Evolutionary conservation across 768 basidiomycete species (phyloP), one percentile per base, ranked within the genome.

Genomic region (Tephrocybe sp.): DNA sequence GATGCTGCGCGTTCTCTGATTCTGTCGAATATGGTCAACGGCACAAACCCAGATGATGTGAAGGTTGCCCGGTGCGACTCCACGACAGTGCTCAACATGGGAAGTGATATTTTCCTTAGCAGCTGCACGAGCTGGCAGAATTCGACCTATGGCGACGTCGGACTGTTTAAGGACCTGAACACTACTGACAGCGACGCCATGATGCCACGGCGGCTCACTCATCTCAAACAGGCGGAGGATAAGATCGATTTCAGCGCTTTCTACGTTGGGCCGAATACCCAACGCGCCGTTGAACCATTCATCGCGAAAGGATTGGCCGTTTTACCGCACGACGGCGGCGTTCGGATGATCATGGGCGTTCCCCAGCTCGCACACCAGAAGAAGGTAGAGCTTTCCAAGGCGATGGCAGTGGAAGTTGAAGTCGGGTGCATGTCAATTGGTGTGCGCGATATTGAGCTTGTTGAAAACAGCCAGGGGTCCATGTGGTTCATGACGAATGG

Each of bases 151-250:
- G 60, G 46, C 18, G 58, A 64, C 9, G 26, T 21, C 15, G 51
- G 41, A 14, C 20, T 58, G 12, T 64, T 60, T 44, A 7, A 17
- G 17, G 48, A 34, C 11, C 43, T 64, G 6, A 64, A 64, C 23
- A 37, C 51, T 6, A 62, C 62, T 1, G 62, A 64, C 45, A 57
- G 54, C 24, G 62, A 55, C 25, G 48, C 56, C 38, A 58, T 62
- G 17, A 62, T 61, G 57, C 57, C 60, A 1, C 55, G 52, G 24
- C 57, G 58, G 28, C 54, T 62, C 15, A 40, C 40, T 1, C 41
- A 52, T 11, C 28, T 30, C 23, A 32, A 56, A n/a, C 34, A 46
- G 14, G 4, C 14, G 3, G 30, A 44, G 4, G 44, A 25, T 15
- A 28, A 40, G n/a, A 46, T 57, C 24, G 52, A 58, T 37, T 18